Base-by-base conservation (phyloP, 129 eudicot genomes). In the Escallonia rubra region DNA sequence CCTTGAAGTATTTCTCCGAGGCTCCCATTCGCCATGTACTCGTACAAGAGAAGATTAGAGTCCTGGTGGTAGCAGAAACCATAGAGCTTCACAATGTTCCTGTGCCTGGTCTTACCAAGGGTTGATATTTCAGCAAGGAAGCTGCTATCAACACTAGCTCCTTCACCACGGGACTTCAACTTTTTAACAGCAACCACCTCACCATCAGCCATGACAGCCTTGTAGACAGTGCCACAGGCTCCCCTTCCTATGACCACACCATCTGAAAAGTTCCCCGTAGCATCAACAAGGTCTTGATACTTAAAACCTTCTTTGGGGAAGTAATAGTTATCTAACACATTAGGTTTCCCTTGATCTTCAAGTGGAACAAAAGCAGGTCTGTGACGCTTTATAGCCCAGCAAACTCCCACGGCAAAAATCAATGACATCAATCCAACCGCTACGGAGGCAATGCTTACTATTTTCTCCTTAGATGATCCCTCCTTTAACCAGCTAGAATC, bases 21-120 rank as follows among this genome's bases (percentile, higher is more conserved):
- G 77, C 98, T 92, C 49, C 98, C 98, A 10, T 84, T 92, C 68
- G 72, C 82, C 98, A 92, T 92, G 66, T 83, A 92, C 80, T 92
- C 91, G 12, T 92, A 92, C 39, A 92, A 74, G 16, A 92, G 69
- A 70, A 92, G 85, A 74, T 84, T 88, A 8, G 85, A 86, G 13
- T 84, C 98, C 64, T 92, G 91, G 71, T 92, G 96, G 71, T 78
- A 79, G 76, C 90, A 92, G 66, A 81, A 92, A 2, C 98, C 98
- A 40, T 79, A 79, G 45, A 92, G 85, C 63, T 88, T 88, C 61
- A 92, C 96, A 57, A 92, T 92, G 58, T 92, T 92, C 49, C 80
- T 76, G 74, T 92, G 98, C 65, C 96, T 82, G 16, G 88, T 85
- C 67, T 86, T 86, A 45, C 98, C 98, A n/a, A 92, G 95, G 10